phyloP scores from a whole-genome alignment of 345 rosid genomes.

The Salix arbutifolia region DNA sequence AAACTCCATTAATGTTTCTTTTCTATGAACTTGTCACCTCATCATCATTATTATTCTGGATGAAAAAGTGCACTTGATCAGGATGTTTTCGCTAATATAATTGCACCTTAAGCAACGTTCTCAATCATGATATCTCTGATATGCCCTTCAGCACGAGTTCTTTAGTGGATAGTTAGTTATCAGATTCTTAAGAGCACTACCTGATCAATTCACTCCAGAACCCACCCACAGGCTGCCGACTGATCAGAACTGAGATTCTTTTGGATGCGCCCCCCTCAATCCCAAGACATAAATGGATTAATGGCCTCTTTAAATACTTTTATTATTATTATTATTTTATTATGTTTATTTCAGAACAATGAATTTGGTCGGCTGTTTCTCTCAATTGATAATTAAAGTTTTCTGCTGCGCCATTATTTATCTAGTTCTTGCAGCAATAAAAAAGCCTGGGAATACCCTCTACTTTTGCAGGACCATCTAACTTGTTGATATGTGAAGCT shows the following conservation, averaged over 20 bases:
- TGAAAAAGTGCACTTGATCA: background rate
- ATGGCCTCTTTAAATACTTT: background rate
- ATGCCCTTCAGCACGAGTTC: constrained; percentile 14
- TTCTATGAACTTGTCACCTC: background rate
- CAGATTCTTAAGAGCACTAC: background rate
- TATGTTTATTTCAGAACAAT: background rate
- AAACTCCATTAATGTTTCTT: background rate
- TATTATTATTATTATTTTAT: background rate
- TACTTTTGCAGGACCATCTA: background rate
- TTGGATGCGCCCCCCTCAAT: background rate
- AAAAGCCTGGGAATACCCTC: background rate
- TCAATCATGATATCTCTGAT: constrained; percentile 17
- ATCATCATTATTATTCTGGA: background rate
- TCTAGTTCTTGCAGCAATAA: background rate
- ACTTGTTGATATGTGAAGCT: background rate
- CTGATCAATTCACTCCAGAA: background rate
- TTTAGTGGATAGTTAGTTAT: constrained; percentile 3
- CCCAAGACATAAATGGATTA: background rate
- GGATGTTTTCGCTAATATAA: constrained; percentile 18
- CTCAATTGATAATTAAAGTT: background rate
- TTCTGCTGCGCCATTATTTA: background rate
- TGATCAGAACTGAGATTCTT: background rate
- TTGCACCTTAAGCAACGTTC: constrained; percentile 28
- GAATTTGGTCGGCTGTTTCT: background rate
- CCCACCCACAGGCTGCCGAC: background rate